These are phyloP conservation scores for Parastagonospora avenae DNA, from an alignment of 2,329 filamentous ascomycete species.

Conservation along the genomic window DNA sequence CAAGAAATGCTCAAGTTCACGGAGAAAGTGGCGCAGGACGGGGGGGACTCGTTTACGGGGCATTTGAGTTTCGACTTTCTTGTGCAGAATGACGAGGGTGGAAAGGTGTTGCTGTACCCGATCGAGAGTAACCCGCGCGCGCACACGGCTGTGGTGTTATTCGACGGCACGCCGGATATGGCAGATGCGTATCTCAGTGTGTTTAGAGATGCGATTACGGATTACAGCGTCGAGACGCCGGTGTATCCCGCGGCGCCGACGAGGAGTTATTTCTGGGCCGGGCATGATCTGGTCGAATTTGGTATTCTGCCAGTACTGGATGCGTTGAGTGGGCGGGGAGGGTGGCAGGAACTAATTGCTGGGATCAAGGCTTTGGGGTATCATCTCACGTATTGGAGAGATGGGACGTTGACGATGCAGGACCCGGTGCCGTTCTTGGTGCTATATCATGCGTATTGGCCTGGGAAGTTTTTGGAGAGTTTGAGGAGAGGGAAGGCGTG, in stretches of 20 bases:
- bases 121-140: slow-evolving; percentile 75
- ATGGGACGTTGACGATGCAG: slow-evolving; percentile 56
- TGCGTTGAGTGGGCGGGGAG: slow-evolving; percentile 19
- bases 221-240: slow-evolving; percentile 10
- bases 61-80: slow-evolving; percentile 77
- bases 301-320: slow-evolving; percentile 47
- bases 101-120: slow-evolving; percentile 58
- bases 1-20: slow-evolving; percentile 70
- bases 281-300: slow-evolving; percentile 65
- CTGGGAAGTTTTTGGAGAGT: slow-evolving; percentile 55
- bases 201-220: slow-evolving; percentile 20
- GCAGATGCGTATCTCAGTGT: slow-evolving; percentile 35
- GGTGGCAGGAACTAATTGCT: slow-evolving; percentile 26
- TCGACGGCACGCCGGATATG: slow-evolving; percentile 47
- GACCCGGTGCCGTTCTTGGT: slow-evolving; percentile 59
- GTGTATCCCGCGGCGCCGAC: slow-evolving; percentile 28
- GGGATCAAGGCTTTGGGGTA: slow-evolving; percentile 41
- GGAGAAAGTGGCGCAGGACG: slow-evolving; percentile 53
- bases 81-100: slow-evolving; percentile 52
- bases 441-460: slow-evolving; percentile 61
- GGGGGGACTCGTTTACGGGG: slow-evolving; percentile 63
- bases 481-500: slow-evolving; percentile 58
- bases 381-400: slow-evolving; percentile 55
- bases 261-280: slow-evolving; percentile 65
- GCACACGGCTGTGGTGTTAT: slow-evolving; percentile 70